A percentile compares a stretch with the other conserved stretches of the same genome.
These are phyloP conservation scores for Trichocomaceae sp. DNA, from an alignment of 2,329 filamentous ascomycete genomes.

Conservation along the genomic window DNA sequence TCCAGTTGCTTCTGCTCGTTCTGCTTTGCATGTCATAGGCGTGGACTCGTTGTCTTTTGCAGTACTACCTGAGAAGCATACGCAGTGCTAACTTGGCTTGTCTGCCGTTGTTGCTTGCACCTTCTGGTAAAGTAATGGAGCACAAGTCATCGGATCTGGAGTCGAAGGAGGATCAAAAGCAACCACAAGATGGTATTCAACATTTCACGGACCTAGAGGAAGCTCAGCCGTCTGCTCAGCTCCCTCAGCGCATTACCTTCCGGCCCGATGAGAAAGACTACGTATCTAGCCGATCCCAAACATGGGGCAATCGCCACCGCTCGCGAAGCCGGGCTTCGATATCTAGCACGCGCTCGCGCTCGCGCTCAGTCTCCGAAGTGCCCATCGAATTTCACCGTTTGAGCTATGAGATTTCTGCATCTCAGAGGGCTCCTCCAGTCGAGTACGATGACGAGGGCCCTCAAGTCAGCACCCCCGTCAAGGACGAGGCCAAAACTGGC, in stretches of 20 bases:
- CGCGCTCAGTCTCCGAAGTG: slow-evolving; percentile 19
- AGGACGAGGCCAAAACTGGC: slow-evolving; percentile 23
- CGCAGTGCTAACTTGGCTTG: too few relatives aligned
- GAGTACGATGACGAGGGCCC: slow-evolving; percentile 14
- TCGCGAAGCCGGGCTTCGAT: slow-evolving; percentile 4
- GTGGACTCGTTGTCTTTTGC: too few relatives aligned
- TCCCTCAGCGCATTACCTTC: slow-evolving; percentile 11
- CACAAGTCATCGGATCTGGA: slow-evolving; percentile 2
- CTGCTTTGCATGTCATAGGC: too few relatives aligned
- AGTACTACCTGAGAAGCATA: too few relatives aligned
- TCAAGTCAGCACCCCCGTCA: slow-evolving; percentile 25
- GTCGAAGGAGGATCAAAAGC: too few relatives aligned
- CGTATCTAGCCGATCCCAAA: neutral
- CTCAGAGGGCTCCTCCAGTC: slow-evolving; percentile 22
- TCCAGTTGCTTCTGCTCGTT: too few relatives aligned
- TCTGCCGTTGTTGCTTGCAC: too few relatives aligned
- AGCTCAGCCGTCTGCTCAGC: neutral
- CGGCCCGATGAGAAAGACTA: slow-evolving; percentile 6
- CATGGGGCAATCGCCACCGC: neutral
- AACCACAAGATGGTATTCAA: neutral
- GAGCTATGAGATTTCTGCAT: slow-evolving; percentile 35
- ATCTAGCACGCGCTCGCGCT: slow-evolving; percentile 14
- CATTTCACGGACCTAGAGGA: neutral
- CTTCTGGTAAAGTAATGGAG: too few relatives aligned
- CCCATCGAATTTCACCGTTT: slow-evolving; percentile 35